Percentiles rank a stretch among this genome's conserved stretches.
Evolutionary conservation across 2,329 filamentous ascomycete genomes (phyloP).

Genomic region (Pestalotiopsis sp.): DNA sequence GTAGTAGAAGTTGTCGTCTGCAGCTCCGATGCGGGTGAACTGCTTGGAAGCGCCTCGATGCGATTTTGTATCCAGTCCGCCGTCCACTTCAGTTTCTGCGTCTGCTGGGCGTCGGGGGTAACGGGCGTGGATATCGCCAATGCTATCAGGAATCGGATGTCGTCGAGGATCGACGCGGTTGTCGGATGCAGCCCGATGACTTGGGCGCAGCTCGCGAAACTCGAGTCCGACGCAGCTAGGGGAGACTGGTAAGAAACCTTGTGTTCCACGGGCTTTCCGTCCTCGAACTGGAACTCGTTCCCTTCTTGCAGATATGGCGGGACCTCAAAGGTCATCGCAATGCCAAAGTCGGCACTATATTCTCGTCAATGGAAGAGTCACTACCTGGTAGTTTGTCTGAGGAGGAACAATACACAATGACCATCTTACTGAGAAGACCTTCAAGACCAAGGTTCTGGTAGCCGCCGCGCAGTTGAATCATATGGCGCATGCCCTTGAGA

Average conservation of each 20-base stretch:
- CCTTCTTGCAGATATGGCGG: conserved; percentile 43
- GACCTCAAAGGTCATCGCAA: conserved; percentile 51
- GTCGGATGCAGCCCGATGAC: conserved; percentile 46
- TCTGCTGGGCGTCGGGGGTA: conserved; percentile 35
- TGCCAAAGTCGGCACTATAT: conserved; percentile 47
- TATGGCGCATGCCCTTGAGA: conserved; percentile 10
- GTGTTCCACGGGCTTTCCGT: conserved; percentile 41
- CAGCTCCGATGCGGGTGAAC: conserved; percentile 12
- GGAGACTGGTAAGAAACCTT: conserved; percentile 51
- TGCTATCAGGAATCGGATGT: conserved; percentile 50
- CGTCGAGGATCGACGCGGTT: conserved; percentile 54
- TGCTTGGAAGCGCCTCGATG: conserved; percentile 33
- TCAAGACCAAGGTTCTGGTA: conserved; percentile 13
- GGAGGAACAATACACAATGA: conserved; percentile 10
- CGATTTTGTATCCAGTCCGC: conserved; percentile 43
- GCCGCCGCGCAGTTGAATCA: conserved; percentile 13
- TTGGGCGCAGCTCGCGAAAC: conserved; percentile 44
- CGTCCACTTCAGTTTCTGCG: conserved; percentile 40
- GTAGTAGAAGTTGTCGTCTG: neutral
- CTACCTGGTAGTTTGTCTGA: neutral
- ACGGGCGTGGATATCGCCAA: conserved; percentile 43
- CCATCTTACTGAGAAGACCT: conserved; percentile 15
- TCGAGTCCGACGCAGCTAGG: conserved; percentile 43
- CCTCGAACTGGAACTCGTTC: conserved; percentile 43
- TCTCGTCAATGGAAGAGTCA: neutral